Percentiles rank a stretch among this genome's conserved stretches.
These are phyloP conservation scores for Ascochyta fabae DNA, from an alignment of 2,329 filamentous ascomycete genomes.

Conservation along the genomic window DNA sequence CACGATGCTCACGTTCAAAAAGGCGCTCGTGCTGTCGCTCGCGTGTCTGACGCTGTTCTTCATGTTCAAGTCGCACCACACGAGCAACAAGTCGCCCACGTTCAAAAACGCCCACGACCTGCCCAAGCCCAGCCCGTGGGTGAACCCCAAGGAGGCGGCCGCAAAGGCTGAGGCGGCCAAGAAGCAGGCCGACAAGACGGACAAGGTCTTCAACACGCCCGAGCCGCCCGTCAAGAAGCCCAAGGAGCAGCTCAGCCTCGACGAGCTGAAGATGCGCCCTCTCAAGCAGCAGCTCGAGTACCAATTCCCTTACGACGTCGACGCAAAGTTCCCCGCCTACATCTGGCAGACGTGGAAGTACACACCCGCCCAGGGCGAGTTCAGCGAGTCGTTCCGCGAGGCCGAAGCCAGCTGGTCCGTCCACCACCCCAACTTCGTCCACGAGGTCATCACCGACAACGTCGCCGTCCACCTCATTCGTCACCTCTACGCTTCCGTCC, in stretches of 20 bases:
- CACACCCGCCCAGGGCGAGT: conserved; percentile 77
- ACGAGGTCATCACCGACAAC: conserved; percentile 95
- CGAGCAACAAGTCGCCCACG: conserved; percentile 35
- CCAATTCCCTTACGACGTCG: conserved; percentile 91
- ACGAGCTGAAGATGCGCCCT: conserved; percentile 74
- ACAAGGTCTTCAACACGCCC: conserved; percentile 39
- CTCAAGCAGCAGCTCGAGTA: conserved; percentile 84
- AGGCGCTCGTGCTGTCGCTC: conserved; percentile 74
- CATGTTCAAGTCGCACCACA: conserved; percentile 69
- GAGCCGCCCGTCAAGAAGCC: conserved; percentile 50
- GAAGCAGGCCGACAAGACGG: conserved; percentile 24
- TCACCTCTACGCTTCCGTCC: conserved; percentile 79
- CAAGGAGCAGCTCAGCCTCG: conserved; percentile 66
- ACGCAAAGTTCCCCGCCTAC: conserved; percentile 90
- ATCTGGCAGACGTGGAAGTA: conserved; percentile 99
- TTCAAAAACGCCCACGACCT: conserved; percentile 45
- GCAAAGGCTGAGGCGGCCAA: conserved; percentile 18
- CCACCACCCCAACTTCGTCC: conserved; percentile 86
- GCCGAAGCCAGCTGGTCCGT: conserved; percentile 90
- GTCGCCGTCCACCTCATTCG: conserved; percentile 81
- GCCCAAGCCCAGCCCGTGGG: conserved; percentile 44
- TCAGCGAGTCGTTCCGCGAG: conserved; percentile 75
- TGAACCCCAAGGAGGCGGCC: conserved; percentile 34
- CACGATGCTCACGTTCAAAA: conserved; percentile 78
- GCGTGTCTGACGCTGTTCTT: conserved; percentile 73